These are phyloP conservation scores for Colletotrichum sansevieriae DNA, from an alignment of 2,329 filamentous ascomycete species.

Conservation along the genomic window DNA sequence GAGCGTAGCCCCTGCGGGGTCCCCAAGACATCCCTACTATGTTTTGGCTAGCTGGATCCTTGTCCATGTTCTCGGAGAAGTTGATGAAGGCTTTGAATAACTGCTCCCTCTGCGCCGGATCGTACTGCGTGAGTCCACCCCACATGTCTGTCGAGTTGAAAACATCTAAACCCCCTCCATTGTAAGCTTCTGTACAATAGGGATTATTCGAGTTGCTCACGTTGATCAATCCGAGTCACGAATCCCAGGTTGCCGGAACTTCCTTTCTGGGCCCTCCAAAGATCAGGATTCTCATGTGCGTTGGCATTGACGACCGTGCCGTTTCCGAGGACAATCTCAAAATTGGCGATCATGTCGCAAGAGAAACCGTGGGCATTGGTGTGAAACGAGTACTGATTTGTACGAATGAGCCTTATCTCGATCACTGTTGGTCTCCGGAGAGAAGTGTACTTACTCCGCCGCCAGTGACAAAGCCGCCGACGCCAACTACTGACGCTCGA, in stretches of 20 bases:
- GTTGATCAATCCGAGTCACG: too few relatives aligned
- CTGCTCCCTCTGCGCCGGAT: slow-evolving; percentile 44
- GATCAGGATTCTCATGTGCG: too few relatives aligned
- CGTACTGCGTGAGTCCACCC: too few relatives aligned
- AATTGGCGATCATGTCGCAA: slow-evolving; percentile 48
- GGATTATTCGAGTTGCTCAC: too few relatives aligned
- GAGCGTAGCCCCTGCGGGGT: slow-evolving; percentile 31
- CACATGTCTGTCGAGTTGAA: too few relatives aligned
- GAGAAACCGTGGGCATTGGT: slow-evolving; percentile 53
- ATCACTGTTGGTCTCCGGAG: too few relatives aligned
- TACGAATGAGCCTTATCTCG: accelerated
- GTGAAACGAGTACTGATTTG: slow-evolving; percentile 47
- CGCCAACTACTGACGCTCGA: slow-evolving; percentile 45
- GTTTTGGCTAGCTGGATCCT: slow-evolving; percentile 47
- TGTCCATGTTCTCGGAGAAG: slow-evolving; percentile 47
- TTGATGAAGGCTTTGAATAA: slow-evolving; percentile 48
- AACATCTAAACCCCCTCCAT: too few relatives aligned
- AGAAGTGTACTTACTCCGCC: slow-evolving; percentile 35
- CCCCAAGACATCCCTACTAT: slow-evolving; percentile 46
- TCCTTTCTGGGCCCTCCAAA: too few relatives aligned
- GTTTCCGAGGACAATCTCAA: too few relatives aligned
- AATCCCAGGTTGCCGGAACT: too few relatives aligned
- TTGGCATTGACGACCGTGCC: too few relatives aligned
- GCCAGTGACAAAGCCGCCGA: slow-evolving; percentile 45
- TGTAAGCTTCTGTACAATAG: too few relatives aligned